Percentiles rank a stretch among this genome's conserved stretches.
Evolutionary conservation across 345 rosid species (phyloP).

Genomic region (Brassica juncea): DNA sequence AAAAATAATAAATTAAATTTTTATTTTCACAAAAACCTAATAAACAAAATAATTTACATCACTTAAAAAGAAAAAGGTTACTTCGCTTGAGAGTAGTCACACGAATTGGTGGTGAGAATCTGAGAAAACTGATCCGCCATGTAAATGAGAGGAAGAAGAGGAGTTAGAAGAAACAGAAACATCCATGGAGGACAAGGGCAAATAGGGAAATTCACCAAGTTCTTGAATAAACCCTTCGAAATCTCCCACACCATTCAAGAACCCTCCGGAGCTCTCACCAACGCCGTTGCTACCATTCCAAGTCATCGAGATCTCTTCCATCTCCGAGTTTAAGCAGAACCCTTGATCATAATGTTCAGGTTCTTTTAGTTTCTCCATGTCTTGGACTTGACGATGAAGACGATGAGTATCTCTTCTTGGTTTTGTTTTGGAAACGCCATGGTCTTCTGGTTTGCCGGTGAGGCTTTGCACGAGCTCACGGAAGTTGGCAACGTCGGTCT

Average conservation of each 20-base stretch:
- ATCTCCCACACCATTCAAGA: conserved; percentile 60
- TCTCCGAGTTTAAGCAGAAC: conserved; percentile 20
- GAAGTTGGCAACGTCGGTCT: conserved; percentile 85
- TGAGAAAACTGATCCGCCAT: conserved; percentile 30
- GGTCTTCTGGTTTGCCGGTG: conserved; percentile 71
- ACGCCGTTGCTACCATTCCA: conserved; percentile 23
- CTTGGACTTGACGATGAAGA: conserved; percentile 27
- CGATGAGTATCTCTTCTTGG: conserved; percentile 29
- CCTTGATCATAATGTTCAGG: conserved; percentile 8
- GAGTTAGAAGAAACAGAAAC: conserved; percentile 38
- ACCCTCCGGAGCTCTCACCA: conserved; percentile 49
- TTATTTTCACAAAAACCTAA: conserved; percentile 11
- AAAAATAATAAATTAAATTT: conserved; percentile 15
- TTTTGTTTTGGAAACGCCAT: conserved; percentile 29
- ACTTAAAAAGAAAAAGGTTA: not conserved
- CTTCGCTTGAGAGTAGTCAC: conserved; percentile 11
- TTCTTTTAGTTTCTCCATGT: conserved; percentile 17
- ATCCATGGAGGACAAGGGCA: conserved; percentile 47
- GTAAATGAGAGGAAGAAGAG: conserved; percentile 36
- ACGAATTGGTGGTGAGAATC: conserved; percentile 27
- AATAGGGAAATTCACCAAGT: conserved; percentile 60
- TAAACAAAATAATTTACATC: conserved; percentile 23
- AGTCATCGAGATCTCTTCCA: conserved; percentile 32
- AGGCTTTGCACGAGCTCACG: conserved; percentile 87
- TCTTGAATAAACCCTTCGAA: conserved; percentile 75